A percentile compares a stretch with the other conserved stretches of the same genome.
phyloP scores from a whole-genome alignment of 1,284 basidiomycete genomes.

The Cryptococcus amylolentus region DNA sequence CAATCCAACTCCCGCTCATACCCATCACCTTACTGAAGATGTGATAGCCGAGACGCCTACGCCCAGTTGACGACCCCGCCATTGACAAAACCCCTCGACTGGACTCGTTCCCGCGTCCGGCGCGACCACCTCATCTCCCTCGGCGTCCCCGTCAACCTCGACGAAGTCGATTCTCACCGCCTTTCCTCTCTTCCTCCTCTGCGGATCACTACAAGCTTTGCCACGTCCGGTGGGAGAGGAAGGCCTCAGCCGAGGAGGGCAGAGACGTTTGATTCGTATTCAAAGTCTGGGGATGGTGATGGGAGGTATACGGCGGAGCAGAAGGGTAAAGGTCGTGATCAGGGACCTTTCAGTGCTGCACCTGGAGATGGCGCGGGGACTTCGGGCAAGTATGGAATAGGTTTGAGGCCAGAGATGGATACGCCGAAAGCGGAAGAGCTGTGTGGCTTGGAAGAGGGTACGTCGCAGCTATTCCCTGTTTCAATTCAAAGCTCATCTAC shows the following conservation, averaged over 20 bases:
- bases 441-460: conserved; percentile 67
- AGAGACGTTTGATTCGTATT: conserved; percentile 9
- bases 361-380: conserved; percentile 6
- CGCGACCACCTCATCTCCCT: conserved; percentile 82
- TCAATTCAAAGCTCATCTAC: conserved; percentile 8
- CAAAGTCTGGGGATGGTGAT: not conserved
- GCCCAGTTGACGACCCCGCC: conserved; percentile 55
- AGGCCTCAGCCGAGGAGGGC: conserved; percentile 7
- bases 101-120: conserved; percentile 82
- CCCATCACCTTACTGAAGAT: not conserved
- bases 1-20: not conserved
- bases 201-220: conserved; percentile 64
- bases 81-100: conserved; percentile 70
- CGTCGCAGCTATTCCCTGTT: conserved; percentile 14
- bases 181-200: conserved; percentile 70
- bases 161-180: conserved; percentile 73
- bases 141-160: conserved; percentile 87
- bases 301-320: conserved; percentile 7
- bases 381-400: conserved; percentile 60
- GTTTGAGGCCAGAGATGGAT: conserved; percentile 69
- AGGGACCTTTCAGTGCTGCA: conserved; percentile 7
- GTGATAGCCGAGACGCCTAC: conserved; percentile 67
- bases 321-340: conserved; percentile 15
- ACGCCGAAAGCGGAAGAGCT: conserved; percentile 61
- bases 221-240: conserved; percentile 1